These are phyloP conservation scores for Pythium graminicola DNA, from an alignment of 352 stramenopile species.

Conservation along the genomic window DNA sequence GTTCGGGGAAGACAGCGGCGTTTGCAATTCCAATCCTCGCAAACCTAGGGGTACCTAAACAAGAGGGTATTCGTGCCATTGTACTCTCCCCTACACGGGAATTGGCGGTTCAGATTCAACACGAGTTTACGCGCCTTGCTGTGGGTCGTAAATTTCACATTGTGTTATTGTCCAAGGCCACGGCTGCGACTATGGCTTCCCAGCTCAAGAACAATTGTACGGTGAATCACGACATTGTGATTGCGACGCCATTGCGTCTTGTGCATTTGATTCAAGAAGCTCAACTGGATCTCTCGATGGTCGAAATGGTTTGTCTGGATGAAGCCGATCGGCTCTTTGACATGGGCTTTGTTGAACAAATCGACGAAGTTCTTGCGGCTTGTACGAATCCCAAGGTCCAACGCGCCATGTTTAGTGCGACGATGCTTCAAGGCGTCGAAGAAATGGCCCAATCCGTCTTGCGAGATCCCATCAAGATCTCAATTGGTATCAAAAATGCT, in stretches of 20 bases:
- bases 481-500: constrained; percentile 90
- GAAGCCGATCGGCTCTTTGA: constrained; percentile 98
- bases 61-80: constrained; percentile 71
- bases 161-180: too few relatives aligned
- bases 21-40: constrained; percentile 90
- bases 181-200: too few relatives aligned
- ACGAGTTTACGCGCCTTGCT: too few relatives aligned
- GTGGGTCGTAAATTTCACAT: too few relatives aligned
- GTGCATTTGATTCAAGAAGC: too few relatives aligned
- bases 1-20: constrained; percentile 93
- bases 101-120: constrained; percentile 97
- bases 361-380: constrained; percentile 95
- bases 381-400: constrained; percentile 85
- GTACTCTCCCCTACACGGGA: constrained; percentile 97
- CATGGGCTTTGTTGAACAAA: constrained; percentile 93
- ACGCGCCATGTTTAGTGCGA: constrained; percentile 97
- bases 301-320: constrained; percentile 97
- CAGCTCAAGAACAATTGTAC: too few relatives aligned
- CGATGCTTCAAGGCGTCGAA: constrained; percentile 92
- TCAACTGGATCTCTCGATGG: too few relatives aligned
- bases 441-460: constrained; percentile 96
- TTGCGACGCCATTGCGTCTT: constrained; percentile 93
- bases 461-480: constrained; percentile 93
- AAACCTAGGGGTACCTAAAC: constrained; percentile 87
- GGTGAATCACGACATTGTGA: constrained; percentile 91